A percentile compares a stretch with the other conserved stretches of the same genome.
These are phyloP conservation scores for Wickerhamomyces sydowiorum DNA, from an alignment of 805 yeast genomes.

Conservation along the genomic window DNA sequence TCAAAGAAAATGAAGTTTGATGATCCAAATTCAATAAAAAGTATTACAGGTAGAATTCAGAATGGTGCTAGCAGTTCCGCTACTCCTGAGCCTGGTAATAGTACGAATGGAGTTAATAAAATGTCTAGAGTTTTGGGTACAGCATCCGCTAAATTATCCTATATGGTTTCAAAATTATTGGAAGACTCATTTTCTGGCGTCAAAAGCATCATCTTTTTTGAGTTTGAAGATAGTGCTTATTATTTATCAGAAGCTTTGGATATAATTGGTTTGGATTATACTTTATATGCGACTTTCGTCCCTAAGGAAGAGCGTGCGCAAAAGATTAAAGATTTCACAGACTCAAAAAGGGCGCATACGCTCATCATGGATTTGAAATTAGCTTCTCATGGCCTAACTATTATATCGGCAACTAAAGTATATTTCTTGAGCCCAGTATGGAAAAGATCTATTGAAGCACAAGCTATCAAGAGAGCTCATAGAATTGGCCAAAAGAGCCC, in stretches of 20 bases:
- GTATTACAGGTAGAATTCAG: constrained; percentile 7
- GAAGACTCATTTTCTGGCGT: constrained; percentile 42
- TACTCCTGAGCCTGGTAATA: constrained; percentile 6
- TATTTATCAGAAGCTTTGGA: constrained; percentile 62
- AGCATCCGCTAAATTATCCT: constrained; percentile 58
- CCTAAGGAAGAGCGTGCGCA: constrained; percentile 43
- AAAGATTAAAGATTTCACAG: constrained; percentile 46
- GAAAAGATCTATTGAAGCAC: constrained; percentile 66
- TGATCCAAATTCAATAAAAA: constrained; percentile 6
- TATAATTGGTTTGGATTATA: constrained; percentile 51
- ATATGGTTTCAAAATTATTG: constrained; percentile 46
- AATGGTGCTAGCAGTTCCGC: not conserved
- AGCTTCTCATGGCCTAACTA: constrained; percentile 67
- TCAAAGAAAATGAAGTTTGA: constrained; percentile 6
- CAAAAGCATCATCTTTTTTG: constrained; percentile 62
- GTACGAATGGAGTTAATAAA: not conserved
- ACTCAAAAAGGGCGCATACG: constrained; percentile 40
- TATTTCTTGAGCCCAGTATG: constrained; percentile 71
- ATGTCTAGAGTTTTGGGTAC: constrained; percentile 49
- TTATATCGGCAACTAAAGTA: constrained; percentile 61
- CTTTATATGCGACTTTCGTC: constrained; percentile 60
- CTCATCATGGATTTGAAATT: constrained; percentile 62
- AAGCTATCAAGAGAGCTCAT: constrained; percentile 73
- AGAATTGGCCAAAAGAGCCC: constrained; percentile 65
- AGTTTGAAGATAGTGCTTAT: constrained; percentile 67